phyloP scores from a whole-genome alignment of 2,329 filamentous ascomycete species.

The Alternaria dauci region DNA sequence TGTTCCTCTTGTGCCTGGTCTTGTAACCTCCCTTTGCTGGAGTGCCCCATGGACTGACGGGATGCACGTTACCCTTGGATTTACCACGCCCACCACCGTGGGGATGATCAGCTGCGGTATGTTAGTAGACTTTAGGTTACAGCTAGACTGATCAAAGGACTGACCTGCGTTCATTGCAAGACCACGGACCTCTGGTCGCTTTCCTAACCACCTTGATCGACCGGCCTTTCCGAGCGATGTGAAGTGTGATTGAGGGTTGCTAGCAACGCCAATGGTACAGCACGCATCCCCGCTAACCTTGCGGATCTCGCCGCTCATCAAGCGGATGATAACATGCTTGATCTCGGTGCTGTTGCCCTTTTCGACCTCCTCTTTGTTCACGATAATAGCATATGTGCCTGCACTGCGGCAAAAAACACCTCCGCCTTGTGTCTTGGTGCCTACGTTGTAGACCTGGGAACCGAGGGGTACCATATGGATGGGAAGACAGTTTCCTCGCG shows the following conservation, averaged over 20 bases:
- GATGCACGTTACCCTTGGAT: conserved; percentile 96
- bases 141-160: conserved; percentile 8
- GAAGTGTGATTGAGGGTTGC: conserved; percentile 92
- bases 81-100: conserved; percentile 99
- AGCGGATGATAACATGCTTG: conserved; percentile 80
- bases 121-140: conserved; percentile 21
- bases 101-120: conserved; percentile 79
- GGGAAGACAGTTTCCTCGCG: conserved; percentile 92
- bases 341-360: conserved; percentile 68
- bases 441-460: conserved; percentile 91
- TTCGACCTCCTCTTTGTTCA: conserved; percentile 82
- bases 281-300: conserved; percentile 91
- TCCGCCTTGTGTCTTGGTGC: conserved; percentile 73
- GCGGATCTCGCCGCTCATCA: conserved; percentile 93
- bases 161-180: conserved; percentile 95
- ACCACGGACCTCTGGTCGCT: conserved; percentile 94
- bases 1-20: conserved; percentile 85
- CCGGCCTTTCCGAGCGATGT: conserved; percentile 93
- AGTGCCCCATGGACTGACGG: conserved; percentile 94
- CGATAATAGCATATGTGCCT: conserved; percentile 87
- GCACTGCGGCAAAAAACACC: conserved; percentile 95
- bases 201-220: conserved; percentile 90
- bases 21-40: conserved; percentile 91
- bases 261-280: conserved; percentile 91
- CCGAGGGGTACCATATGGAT: conserved; percentile 95